Conservation (phyloP, 225 moss, liverwort and hornwort genomes). For the Marchantia paleacea region DNA sequence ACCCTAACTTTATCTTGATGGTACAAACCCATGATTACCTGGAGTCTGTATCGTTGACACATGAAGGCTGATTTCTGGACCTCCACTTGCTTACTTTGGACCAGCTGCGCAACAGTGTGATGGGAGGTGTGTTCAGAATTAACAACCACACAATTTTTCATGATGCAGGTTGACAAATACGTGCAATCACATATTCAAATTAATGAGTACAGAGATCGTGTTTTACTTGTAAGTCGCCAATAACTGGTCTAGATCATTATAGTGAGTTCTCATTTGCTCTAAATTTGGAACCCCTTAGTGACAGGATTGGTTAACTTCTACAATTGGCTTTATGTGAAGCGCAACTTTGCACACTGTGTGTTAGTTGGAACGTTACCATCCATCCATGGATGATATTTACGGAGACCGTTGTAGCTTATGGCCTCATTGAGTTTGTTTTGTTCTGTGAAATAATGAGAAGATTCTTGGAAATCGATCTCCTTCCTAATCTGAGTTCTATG, state of each 20-base stretch:
- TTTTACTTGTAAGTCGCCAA: conserved; percentile 56
- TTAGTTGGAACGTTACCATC: no score
- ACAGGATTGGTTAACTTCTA: neutral
- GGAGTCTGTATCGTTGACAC: no score
- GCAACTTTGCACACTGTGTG: neutral
- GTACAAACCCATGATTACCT: no score
- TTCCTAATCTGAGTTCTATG: neutral
- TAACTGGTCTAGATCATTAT: neutral
- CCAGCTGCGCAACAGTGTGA: neutral
- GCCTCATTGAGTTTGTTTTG: neutral
- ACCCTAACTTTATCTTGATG: neutral
- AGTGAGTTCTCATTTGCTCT: neutral
- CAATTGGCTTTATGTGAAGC: neutral
- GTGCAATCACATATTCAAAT: conserved; percentile 98
- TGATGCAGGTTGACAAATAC: conserved; percentile 83
- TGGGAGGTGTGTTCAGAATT: neutral
- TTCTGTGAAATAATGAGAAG: neutral
- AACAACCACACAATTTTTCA: neutral
- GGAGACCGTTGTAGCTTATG: neutral
- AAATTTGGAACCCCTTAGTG: neutral
- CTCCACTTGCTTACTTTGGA: no score
- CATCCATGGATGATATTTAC: neutral
- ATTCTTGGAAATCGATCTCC: neutral
- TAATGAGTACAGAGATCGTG: conserved; percentile 87
- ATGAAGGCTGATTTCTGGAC: no score